Base-by-base conservation (phyloP, 1,139 yeast genomes). In the Waltiozyma sp. region DNA sequence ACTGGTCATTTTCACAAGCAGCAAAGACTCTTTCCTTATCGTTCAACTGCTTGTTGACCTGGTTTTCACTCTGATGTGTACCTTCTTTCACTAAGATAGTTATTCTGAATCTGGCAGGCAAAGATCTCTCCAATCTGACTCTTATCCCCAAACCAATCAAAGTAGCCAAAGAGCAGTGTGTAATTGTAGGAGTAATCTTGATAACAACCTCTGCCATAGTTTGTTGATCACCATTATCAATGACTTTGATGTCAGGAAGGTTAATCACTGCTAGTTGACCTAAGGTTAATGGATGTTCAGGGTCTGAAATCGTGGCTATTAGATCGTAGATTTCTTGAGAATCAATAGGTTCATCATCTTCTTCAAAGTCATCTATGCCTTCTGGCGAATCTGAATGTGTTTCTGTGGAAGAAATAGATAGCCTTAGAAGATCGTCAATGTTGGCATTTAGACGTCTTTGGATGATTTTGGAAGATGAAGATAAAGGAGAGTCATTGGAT, bases 21-120 rank as follows among this genome's bases (percentile, higher is more conserved):
- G 98, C 98, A 24, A 96, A 95, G 1, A 91, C 97, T 49, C 99
- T 70, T 62, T 93, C 99, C 64, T 93, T 93, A 60, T 93, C 99
- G 59, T 91, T 91, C 49, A 93, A 73, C 63, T 93, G 99, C 58
- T 91, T 89, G 62, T 93, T 93, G 28, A 93, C 98, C 57, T 91
- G 98, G 51, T 75, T 77, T 59, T 93, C 98, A 55, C 95, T 85
- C 61, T 91, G 97, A 60, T 93, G 99, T 1, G 95, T 77, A 1
- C 97, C 97, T 54, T 86, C 86, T 55, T 89, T 86, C 41, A 93
- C 76, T 42, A 84, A 67, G 37, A 93, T 84, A 16, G 78, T 74
- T 45, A 88, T 78, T 51, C 98, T 70, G 66, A 76, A 91, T 43
- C 96, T 69, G 7, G 89, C 78, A 2, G 97, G 95, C 38, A 91